phyloP scores from a whole-genome alignment of 2,329 filamentous ascomycete species.

The Fusarium coicis region DNA sequence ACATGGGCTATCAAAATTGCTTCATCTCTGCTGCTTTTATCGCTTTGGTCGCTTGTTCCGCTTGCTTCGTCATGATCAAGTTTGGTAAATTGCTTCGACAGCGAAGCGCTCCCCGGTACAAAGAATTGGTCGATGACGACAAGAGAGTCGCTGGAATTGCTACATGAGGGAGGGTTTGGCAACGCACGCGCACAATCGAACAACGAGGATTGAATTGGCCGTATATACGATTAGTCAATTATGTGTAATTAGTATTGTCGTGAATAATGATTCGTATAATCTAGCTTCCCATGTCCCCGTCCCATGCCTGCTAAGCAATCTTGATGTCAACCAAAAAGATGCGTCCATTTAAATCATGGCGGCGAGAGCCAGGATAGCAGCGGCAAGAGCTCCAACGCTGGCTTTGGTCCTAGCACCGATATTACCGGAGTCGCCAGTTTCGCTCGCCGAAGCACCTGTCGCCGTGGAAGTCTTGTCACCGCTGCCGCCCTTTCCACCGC shows the following conservation, averaged over 20 bases:
- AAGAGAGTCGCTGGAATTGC: not conserved
- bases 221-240: not conserved
- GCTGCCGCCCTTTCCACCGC: not conserved
- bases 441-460: constrained; percentile 9
- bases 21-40: constrained; percentile 56
- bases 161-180: not conserved
- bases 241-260: constrained; percentile 4
- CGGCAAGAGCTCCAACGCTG: constrained; percentile 17
- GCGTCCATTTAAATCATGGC: not conserved
- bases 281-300: not conserved
- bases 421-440: constrained; percentile 16
- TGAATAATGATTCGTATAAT: constrained; percentile 7
- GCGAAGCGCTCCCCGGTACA: constrained; percentile 26
- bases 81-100: constrained; percentile 53
- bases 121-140: constrained; percentile 20
- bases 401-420: constrained; percentile 6
- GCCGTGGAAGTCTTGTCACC: constrained; percentile 7
- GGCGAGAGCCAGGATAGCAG: constrained; percentile 12
- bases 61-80: constrained; percentile 58
- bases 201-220: too few relatives aligned
- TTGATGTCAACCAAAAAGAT: not conserved
- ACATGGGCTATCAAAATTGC: constrained; percentile 55
- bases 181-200: not conserved
- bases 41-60: constrained; percentile 52
- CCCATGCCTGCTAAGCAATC: not conserved